Percentiles rank a stretch among this genome's conserved stretches.
These are phyloP conservation scores for Trichosanthes cucumerina DNA, from an alignment of 306 rosid genomes.

Conservation along the genomic window DNA sequence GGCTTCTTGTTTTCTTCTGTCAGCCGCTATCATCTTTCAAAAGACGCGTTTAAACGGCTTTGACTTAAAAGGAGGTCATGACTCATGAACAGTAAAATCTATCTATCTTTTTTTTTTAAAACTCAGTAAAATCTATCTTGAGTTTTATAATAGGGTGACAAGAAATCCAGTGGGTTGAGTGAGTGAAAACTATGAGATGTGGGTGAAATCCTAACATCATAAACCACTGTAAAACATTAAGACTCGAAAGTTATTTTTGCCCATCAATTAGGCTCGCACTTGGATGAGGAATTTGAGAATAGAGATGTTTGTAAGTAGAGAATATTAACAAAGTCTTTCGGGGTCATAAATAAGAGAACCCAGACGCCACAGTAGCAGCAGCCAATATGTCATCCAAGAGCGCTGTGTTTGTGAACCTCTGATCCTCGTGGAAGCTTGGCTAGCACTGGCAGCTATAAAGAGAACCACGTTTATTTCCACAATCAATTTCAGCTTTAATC, in stretches of 20 bases:
- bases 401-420: neutral
- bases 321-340: neutral
- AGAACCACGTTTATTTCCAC: neutral
- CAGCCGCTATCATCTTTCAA: neutral
- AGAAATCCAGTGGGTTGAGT: neutral
- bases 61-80: too few species aligned
- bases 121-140: neutral
- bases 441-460: neutral
- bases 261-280: neutral
- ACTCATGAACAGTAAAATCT: neutral
- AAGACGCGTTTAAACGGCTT: neutral
- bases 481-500: neutral
- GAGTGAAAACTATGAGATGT: neutral
- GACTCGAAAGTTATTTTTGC: neutral
- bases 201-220: neutral
- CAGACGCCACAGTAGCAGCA: neutral
- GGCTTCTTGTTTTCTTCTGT: conserved; percentile 12
- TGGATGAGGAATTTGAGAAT: neutral
- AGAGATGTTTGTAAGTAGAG: neutral
- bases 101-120: too few species aligned
- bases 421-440: neutral
- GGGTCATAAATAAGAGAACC: neutral
- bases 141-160: neutral
- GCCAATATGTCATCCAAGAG: neutral
- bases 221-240: neutral